Percentiles rank a stretch among this genome's conserved stretches.
Evolutionary conservation across 192 early-diverging fungal genomes (phyloP).

Genomic region (Coemansia sp.): DNA sequence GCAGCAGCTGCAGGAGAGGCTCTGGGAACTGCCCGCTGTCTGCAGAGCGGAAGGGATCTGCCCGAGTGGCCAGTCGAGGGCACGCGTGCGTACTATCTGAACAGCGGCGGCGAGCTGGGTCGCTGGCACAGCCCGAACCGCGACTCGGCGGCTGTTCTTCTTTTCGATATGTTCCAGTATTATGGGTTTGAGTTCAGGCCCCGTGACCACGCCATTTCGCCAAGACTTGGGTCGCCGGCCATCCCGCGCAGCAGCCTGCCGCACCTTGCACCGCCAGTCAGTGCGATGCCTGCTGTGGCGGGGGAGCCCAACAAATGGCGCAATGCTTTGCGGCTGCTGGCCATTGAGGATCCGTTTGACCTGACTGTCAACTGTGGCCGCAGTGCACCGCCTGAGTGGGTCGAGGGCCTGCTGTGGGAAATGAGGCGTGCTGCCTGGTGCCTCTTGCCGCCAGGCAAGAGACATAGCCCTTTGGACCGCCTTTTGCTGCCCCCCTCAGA

Average conservation of each 20-base stretch:
- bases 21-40: not conserved
- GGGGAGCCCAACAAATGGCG: slow-evolving; percentile 20
- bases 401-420: slow-evolving; percentile 43
- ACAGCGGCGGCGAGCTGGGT: not conserved
- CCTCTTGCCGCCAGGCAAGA: slow-evolving; percentile 1
- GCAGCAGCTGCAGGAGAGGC: no score
- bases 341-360: slow-evolving; percentile 47
- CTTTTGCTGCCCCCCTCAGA: slow-evolving; percentile 17
- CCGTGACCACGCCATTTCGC: slow-evolving; percentile 21
- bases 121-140: slow-evolving; percentile 32
- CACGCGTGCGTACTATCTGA: slow-evolving; percentile 20
- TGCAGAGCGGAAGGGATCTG: not conserved
- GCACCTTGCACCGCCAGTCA: slow-evolving; percentile 11
- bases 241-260: slow-evolving; percentile 22
- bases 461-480: slow-evolving; percentile 1
- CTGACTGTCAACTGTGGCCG: slow-evolving; percentile 25
- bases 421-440: slow-evolving; percentile 45
- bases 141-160: slow-evolving; percentile 7
- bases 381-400: slow-evolving; percentile 37
- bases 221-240: slow-evolving; percentile 18
- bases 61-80: slow-evolving; percentile 9
- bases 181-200: slow-evolving; percentile 39
- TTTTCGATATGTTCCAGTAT: slow-evolving; percentile 29
- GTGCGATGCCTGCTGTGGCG: not conserved
- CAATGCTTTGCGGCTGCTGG: slow-evolving; percentile 19